These are phyloP conservation scores for Linum tenue DNA, from an alignment of 345 rosid species.

Conservation along the genomic window DNA sequence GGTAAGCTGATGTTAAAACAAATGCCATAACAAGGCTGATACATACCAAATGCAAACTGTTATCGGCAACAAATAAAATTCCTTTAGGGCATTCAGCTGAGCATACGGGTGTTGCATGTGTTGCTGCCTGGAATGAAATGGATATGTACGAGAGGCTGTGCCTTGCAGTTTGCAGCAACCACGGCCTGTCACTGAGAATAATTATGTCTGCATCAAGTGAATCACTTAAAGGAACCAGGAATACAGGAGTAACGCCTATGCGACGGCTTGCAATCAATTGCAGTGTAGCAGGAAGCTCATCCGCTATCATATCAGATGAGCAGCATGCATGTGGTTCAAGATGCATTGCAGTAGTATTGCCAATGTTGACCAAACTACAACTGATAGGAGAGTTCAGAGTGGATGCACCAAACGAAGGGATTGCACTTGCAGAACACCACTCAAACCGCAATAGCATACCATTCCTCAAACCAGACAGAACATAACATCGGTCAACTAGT, in stretches of 20 bases:
- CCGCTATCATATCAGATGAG: constrained; percentile 20
- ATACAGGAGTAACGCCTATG: constrained; percentile 94
- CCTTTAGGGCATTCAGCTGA: constrained; percentile 89
- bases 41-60: constrained; percentile 84
- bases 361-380: constrained; percentile 28
- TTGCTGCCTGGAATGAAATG: constrained; percentile 85
- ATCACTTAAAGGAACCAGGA: constrained; percentile 78
- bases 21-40: neutral
- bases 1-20: neutral
- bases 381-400: constrained; percentile 16
- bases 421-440: constrained; percentile 50
- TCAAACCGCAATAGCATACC: constrained; percentile 98
- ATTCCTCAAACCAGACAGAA: constrained; percentile 88
- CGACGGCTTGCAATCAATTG: constrained; percentile 81
- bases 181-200: constrained; percentile 92
- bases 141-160: constrained; percentile 85
- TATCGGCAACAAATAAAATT: constrained; percentile 84
- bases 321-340: constrained; percentile 21
- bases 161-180: constrained; percentile 90
- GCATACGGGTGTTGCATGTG: constrained; percentile 94
- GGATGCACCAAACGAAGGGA: constrained; percentile 26
- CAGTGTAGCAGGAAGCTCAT: constrained; percentile 44
- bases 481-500: constrained; percentile 64
- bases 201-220: constrained; percentile 70
- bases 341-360: constrained; percentile 18